Evolutionary conservation across 2,329 filamentous ascomycete genomes (phyloP).

Genomic region (Trichophyton equinum): DNA sequence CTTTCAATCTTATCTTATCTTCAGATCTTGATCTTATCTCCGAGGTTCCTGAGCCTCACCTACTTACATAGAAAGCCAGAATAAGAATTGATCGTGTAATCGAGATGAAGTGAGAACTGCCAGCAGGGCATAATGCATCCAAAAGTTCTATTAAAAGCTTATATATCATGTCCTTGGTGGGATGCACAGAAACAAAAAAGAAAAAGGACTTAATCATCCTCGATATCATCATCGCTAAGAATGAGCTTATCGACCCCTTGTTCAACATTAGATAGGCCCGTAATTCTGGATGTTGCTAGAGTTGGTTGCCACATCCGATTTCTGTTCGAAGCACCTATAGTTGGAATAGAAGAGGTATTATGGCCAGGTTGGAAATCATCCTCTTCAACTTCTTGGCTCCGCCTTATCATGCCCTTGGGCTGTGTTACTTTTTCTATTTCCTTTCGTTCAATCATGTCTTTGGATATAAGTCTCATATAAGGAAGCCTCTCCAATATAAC

Average conservation of each 20-base stretch:
- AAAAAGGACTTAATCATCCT: slow-evolving; percentile 37
- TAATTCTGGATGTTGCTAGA: background rate
- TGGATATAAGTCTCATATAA: slow-evolving; percentile 59
- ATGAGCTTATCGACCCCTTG: slow-evolving; percentile 53
- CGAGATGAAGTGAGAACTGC: background rate
- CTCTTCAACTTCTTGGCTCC: slow-evolving; percentile 33
- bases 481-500: slow-evolving; percentile 68
- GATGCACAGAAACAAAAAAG: too few species aligned
- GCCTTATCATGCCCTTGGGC: slow-evolving; percentile 48
- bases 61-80: too few species aligned
- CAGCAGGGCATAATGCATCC: background rate
- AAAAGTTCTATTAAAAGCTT: background rate
- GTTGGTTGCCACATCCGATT: background rate
- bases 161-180: background rate
- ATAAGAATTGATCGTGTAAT: background rate
- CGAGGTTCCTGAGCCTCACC: background rate
- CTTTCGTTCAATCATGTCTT: slow-evolving; percentile 29
- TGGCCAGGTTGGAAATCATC: slow-evolving; percentile 17
- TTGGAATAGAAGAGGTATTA: background rate
- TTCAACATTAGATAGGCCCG: slow-evolving; percentile 21
- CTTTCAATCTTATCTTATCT: background rate
- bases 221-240: slow-evolving; percentile 74
- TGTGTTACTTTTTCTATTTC: slow-evolving; percentile 57
- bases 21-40: slow-evolving; percentile 3
- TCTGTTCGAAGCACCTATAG: slow-evolving; percentile 7